phyloP scores from a whole-genome alignment of 1,139 yeast species.

The Yamadazyma oceani region DNA sequence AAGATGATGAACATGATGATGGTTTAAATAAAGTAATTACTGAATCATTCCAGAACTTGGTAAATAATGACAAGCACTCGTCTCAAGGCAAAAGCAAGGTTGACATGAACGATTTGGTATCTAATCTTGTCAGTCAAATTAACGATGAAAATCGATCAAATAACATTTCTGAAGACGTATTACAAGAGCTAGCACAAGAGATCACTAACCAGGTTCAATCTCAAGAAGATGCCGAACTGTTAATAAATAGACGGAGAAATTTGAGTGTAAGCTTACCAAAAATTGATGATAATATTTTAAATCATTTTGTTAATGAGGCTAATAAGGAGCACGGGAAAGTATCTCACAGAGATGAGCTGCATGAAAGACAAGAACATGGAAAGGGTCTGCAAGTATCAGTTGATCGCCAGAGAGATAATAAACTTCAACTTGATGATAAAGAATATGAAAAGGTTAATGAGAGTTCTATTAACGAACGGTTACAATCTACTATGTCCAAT shows the following conservation, averaged over 20 bases:
- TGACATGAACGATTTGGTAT: constrained; percentile 5
- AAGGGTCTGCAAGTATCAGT: no score
- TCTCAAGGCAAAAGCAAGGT: neutral
- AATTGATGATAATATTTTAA: constrained; percentile 39
- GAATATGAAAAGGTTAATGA: neutral
- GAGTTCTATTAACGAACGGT: constrained; percentile 5
- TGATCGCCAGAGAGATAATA: no score
- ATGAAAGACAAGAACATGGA: no score
- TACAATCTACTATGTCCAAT: constrained; percentile 28
- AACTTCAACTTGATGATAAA: constrained; percentile 3
- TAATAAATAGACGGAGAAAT: constrained; percentile 13
- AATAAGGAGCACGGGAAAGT: constrained; percentile 19
- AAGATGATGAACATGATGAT: constrained; percentile 10
- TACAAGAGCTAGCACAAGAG: constrained; percentile 35
- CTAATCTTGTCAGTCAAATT: constrained; percentile 10
- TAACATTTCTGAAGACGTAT: constrained; percentile 23
- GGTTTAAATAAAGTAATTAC: constrained; percentile 13
- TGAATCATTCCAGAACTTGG: constrained; percentile 12
- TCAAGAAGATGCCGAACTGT: constrained; percentile 13
- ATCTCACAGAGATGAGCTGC: no score
- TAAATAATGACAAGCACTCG: constrained; percentile 1
- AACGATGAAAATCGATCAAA: constrained; percentile 4
- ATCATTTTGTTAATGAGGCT: constrained; percentile 40
- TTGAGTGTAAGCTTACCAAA: constrained; percentile 27
- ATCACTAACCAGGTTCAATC: constrained; percentile 36